Evolutionary conservation across 805 yeast species (phyloP), one percentile per base, ranked within the genome.

Genomic region (Pichia kluyveri): DNA sequence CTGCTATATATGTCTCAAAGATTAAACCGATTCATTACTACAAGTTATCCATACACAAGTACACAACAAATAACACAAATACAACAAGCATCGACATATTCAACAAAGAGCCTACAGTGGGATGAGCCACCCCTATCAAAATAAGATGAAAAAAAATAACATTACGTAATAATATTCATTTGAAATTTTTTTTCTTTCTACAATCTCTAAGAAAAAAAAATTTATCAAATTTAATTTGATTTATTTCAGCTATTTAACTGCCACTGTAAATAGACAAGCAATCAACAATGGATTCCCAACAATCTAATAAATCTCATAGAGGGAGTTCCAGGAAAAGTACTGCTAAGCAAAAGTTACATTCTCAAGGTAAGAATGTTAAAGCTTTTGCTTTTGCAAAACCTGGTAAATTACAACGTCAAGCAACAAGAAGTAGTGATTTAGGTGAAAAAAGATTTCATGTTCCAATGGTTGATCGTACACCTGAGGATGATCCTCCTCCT

Each of bases 401-500:
- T 1, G 83, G 93, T 17, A 89, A 87, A 64, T 73, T 90, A 64
- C 89, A 86, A 56, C 76, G 85, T 53, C 82, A 77, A 74, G 96
- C 96, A 53, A 78, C 79, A 60, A 76, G 99, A 63, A 68, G 95
- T 7, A 84, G 84, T 54, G 99, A 93, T 73, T 56, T 78, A 47
- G 76, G 80, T 52, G 98, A 93, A 65, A 82, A 77, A 60, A 85
- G 82, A 60, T 76, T 85, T 61, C 98, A 93, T 71, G 97, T 90
- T 19, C 98, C 99, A 15, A 90, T 93, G 97, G 84, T 93, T 44
- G 96, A 93, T 63, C 75, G 98, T 56, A 89, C 97, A 0, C 97
- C 98, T 0, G 98, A 91, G 49, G 96, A 91, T 60, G 95, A 87
- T 56, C 96, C 98, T 5, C 97, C 97, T 19, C 99, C 99, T 40